Percentiles rank a stretch among this genome's conserved stretches.
Evolutionary conservation across 768 basidiomycete species (phyloP).

Genomic region (Coprinopsis cinerea): DNA sequence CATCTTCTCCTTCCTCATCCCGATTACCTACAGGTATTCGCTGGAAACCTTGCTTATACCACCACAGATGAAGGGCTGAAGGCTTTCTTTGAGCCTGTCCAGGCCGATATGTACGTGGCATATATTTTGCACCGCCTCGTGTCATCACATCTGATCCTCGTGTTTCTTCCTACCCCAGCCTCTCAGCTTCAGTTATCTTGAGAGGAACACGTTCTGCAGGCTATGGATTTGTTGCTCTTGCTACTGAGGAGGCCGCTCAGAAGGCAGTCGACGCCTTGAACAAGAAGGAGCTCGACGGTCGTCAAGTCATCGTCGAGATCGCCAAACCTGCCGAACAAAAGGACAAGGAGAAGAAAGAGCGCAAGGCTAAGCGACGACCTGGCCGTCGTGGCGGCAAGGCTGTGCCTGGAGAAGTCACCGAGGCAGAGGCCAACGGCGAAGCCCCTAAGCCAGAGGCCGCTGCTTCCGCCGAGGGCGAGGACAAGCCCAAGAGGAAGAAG

Average conservation of each 20-base stretch:
- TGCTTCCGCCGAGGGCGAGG: constrained; percentile 49
- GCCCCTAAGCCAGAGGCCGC: constrained; percentile 50
- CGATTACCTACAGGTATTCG: constrained; percentile 64
- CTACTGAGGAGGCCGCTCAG: constrained; percentile 76
- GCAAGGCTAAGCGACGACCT: constrained; percentile 71
- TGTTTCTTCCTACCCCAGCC: constrained; percentile 39
- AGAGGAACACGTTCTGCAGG: constrained; percentile 83
- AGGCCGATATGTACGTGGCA: constrained; percentile 78
- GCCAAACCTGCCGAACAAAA: constrained; percentile 90
- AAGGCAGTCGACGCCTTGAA: constrained; percentile 81
- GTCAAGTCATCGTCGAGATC: constrained; percentile 85
- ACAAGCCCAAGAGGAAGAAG: constrained; percentile 80
- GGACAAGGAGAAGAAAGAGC: constrained; percentile 77
- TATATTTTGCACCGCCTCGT: constrained; percentile 35
- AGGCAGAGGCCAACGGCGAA: constrained; percentile 84
- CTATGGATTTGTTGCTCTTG: constrained; percentile 88
- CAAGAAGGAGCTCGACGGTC: constrained; percentile 86
- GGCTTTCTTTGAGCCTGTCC: constrained; percentile 87
- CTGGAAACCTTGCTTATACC: constrained; percentile 91
- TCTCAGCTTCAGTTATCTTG: constrained; percentile 81
- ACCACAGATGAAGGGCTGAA: constrained; percentile 93
- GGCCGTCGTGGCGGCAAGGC: constrained; percentile 84
- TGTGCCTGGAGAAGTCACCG: constrained; percentile 84
- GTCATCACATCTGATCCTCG: constrained; percentile 21
- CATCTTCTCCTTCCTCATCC: constrained; percentile 16